Evolutionary conservation across 768 basidiomycete species (phyloP), one percentile per base, ranked within the genome.

Genomic region (Clitopilus passeckerianus): DNA sequence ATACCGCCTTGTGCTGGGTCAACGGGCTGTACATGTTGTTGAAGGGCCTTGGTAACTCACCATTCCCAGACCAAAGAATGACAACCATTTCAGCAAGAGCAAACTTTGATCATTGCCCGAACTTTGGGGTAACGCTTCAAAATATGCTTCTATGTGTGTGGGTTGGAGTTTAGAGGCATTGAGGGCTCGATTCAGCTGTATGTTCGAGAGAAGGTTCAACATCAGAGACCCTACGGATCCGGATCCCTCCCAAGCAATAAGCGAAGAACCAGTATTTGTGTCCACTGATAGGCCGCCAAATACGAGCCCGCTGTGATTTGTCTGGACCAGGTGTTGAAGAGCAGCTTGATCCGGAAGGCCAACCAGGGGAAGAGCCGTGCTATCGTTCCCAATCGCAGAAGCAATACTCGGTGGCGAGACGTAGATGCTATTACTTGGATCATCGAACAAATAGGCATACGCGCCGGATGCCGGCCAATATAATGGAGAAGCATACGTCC

Each of bases 21-120:
- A 57, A 23, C 20, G 10, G 34, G 4, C 20, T 46, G n/a, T 7
- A 46, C 37, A 20, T 30, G 15, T 41, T 30, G n/a, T 14, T 46
- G 20, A 54, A 0, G n/a, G n/a, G 15, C 1, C n/a, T 23, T 16
- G 18, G 12, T 6, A 33, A 62, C 76, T 41, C 59, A 89, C 89
- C 86, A 91, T 87, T 0, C 80, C 77, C 33, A 83, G 86, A 20
- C 84, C 86, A 68, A 87, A 91, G 74, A 91, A 92, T 6, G 80
- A 82, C 15, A 86, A 70, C 90, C 91, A 92, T 68, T 85, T 87
- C 69, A 93, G 70, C 9, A 84, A 85, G 7, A 80, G 69, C n/a
- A 89, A 73, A 2, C 85, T 85, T 23, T 75, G 77, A 15, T 71
- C 75, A 7, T 81, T 81, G 7, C 76, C 77, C 44, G 76, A 76